Evolutionary conservation across 2,329 filamentous ascomycete species (phyloP), one percentile per base, ranked within the genome.

Genomic region (Epichloe glyceriae): DNA sequence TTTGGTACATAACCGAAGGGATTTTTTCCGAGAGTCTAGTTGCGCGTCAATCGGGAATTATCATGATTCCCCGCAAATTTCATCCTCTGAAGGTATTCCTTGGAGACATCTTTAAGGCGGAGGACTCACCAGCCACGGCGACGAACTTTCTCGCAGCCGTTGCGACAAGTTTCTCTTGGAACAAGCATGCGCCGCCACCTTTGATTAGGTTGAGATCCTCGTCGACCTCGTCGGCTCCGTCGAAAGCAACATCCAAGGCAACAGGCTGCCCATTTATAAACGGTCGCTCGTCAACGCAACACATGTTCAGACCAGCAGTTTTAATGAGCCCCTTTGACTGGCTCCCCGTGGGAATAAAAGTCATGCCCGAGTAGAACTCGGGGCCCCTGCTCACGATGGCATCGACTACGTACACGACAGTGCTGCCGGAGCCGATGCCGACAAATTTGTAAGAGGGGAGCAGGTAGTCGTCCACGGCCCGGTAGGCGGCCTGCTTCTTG

Each of bases 221-320:
- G 64, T 98, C 93, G 34, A 98, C 89, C 72, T 98, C 93, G 65
- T 98, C 93, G 4, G 93, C 93, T 50, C 93, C 93, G 63, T 98
- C 93, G 64, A 98, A 98, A 47, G 86, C 87, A 17, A 97, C 85
- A 61, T 97, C 91, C 30, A 98, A 76, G 44, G 70, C 67, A n/a
- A 72, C 66, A 35, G 70, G 69, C 52, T 59, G 60, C 56, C 68
- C 70, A 38, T 61, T 53, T 12, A 62, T 60, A 17, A 62, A 64
- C 1, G 86, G 84, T 15, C 94, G 72, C 53, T 85, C 80, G 61
- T 91, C 85, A 60, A 95, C 86, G 57, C 82, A 81, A 50, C 89
- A 80, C 12, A 93, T 81, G 22, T 78, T 80, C 50, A 97, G 73
- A 2, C 88, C 87, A 19, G 88, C 87, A 46, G 76, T 72, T 54